phyloP scores from a whole-genome alignment of 805 yeast genomes.

The Torulaspora delbrueckii region DNA sequence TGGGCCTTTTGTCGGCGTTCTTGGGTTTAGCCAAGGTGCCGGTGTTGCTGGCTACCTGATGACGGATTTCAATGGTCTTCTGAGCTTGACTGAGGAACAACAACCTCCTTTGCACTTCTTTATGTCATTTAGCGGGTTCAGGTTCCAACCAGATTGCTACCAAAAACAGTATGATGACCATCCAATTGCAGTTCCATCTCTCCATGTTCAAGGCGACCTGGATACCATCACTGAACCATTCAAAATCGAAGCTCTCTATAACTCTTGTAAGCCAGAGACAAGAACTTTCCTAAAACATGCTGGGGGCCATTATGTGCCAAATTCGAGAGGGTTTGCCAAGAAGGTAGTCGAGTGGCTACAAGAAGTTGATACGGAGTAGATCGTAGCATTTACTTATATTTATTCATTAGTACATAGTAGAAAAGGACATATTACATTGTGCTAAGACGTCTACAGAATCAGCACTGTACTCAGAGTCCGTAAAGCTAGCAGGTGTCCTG shows the following conservation, averaged over 20 bases:
- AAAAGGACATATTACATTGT: background rate
- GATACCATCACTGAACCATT: conserved; percentile 83
- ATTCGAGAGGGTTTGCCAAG: conserved; percentile 48
- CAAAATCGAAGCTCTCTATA: conserved; percentile 54
- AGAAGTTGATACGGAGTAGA: conserved; percentile 3
- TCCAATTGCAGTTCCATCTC: conserved; percentile 39
- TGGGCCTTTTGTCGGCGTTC: conserved; percentile 75
- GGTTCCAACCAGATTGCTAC: conserved; percentile 32
- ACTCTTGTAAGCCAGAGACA: conserved; percentile 41
- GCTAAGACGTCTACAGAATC: too few relatives aligned
- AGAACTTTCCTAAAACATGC: conserved; percentile 66
- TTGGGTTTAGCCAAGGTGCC: conserved; percentile 95
- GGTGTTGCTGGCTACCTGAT: conserved; percentile 69
- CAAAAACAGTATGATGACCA: conserved; percentile 29
- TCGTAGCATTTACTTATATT: background rate
- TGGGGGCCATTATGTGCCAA: conserved; percentile 96
- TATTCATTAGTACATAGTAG: background rate
- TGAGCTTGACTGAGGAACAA: conserved; percentile 29
- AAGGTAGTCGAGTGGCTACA: conserved; percentile 37
- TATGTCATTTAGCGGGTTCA: conserved; percentile 66
- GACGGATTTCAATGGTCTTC: conserved; percentile 50
- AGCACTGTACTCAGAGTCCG: too few relatives aligned
- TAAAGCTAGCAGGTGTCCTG: too few relatives aligned
- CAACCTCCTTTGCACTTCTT: conserved; percentile 60
- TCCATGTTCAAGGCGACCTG: conserved; percentile 83